phyloP scores from a whole-genome alignment of 2,329 filamentous ascomycete species.

The Nigrospora osmanthi region DNA sequence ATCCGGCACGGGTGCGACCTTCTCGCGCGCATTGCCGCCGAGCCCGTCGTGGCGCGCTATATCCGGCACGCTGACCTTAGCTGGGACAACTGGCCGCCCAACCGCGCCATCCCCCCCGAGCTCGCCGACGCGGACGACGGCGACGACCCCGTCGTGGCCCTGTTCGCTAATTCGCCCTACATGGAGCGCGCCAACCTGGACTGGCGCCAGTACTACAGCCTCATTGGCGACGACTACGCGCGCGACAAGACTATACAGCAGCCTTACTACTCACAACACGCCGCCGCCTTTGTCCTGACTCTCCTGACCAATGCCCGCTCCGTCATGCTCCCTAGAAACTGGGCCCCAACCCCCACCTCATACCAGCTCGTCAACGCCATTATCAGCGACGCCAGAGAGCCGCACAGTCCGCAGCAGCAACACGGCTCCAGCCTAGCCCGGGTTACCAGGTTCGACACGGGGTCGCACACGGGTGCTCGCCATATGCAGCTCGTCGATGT shows the following conservation, averaged over 20 bases:
- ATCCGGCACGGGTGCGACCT: not conserved
- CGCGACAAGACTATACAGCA: too few species aligned
- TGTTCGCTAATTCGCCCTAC: not conserved
- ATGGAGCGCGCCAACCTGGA: not conserved
- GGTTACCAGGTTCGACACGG: not conserved
- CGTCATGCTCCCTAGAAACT: not conserved
- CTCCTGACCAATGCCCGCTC: not conserved
- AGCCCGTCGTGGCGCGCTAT: not conserved
- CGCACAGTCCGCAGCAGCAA: too few species aligned
- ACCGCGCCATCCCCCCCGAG: not conserved
- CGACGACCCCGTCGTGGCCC: not conserved
- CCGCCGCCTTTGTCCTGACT: not conserved
- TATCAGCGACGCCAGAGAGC: not conserved
- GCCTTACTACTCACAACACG: not conserved
- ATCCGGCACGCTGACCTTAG: not conserved
- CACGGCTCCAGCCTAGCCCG: not conserved
- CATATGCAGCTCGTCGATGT: not conserved
- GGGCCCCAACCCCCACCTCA: not conserved
- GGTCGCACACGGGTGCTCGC: too few species aligned
- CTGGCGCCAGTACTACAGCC: not conserved
- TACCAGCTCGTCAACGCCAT: not conserved
- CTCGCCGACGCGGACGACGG: not conserved
- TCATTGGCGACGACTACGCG: not conserved
- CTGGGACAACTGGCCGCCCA: not conserved
- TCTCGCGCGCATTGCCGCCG: not conserved